Conservation (phyloP, 495 filamentous ascomycete species). For the Podospora anserina region DNA sequence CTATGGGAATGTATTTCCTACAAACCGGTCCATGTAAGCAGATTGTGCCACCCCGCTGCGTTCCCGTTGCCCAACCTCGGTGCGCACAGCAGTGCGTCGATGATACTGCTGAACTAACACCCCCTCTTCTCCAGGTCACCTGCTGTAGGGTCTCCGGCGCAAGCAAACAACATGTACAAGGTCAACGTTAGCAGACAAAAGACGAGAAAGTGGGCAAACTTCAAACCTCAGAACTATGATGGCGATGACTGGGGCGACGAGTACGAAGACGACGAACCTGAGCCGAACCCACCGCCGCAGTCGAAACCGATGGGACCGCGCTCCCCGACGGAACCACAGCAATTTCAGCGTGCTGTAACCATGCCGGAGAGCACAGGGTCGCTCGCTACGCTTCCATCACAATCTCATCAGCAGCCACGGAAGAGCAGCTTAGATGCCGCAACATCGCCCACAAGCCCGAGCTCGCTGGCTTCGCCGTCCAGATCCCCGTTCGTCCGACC, state of each 20-base stretch:
- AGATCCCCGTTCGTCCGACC: conserved; percentile 68
- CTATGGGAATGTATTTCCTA: conserved; percentile 35
- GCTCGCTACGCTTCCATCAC: conserved; percentile 22
- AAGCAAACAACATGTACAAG: conserved; percentile 41
- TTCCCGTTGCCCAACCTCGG: conserved; percentile 7
- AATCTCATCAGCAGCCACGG: conserved; percentile 48
- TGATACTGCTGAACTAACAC: conserved; percentile 3
- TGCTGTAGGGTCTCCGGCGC: conserved; percentile 18
- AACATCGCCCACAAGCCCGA: conserved; percentile 33
- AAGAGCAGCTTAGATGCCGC: conserved; percentile 57
- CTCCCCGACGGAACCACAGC: conserved; percentile 8
- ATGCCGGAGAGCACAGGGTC: conserved; percentile 24
- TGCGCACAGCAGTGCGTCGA: neutral
- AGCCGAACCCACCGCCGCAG: conserved; percentile 36
- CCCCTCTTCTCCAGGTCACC: conserved; percentile 29
- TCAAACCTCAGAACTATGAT: conserved; percentile 82
- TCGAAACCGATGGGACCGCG: conserved; percentile 28
- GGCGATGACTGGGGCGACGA: conserved; percentile 93
- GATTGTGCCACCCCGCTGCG: neutral
- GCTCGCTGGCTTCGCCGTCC: neutral
- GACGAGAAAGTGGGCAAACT: conserved; percentile 93
- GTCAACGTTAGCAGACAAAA: conserved; percentile 87
- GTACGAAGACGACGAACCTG: conserved; percentile 62
- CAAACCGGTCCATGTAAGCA: conserved; percentile 25
- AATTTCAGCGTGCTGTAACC: conserved; percentile 15